These are phyloP conservation scores for Fomitopsis pinicola DNA, from an alignment of 1,284 basidiomycete species.

Conservation along the genomic window DNA sequence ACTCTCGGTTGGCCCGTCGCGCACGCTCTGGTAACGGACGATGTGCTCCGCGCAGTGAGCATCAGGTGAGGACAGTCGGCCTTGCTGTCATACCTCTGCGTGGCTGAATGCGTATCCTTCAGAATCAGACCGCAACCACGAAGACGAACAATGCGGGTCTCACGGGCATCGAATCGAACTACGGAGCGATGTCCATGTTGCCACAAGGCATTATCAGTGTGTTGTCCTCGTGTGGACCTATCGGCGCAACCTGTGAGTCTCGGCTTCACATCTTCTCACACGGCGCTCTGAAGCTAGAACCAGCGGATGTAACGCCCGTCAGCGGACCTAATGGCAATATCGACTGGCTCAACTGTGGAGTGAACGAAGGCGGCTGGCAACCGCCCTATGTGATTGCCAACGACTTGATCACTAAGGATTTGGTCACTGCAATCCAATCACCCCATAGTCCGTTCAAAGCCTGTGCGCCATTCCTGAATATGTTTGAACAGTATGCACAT, in stretches of 20 bases:
- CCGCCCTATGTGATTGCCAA: slow-evolving; percentile 54
- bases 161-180: neutral
- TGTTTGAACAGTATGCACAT: slow-evolving; percentile 63
- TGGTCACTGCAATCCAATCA: slow-evolving; percentile 46
- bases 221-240: slow-evolving; percentile 18
- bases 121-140: neutral
- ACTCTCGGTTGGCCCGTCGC: slow-evolving; percentile 3
- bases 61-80: neutral
- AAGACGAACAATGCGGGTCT: neutral
- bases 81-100: neutral
- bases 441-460: slow-evolving; percentile 55
- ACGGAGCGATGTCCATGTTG: neutral
- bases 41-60: neutral
- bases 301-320: slow-evolving; percentile 45
- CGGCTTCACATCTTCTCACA: neutral
- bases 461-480: slow-evolving; percentile 50
- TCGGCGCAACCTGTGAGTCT: slow-evolving; percentile 24
- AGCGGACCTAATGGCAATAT: slow-evolving; percentile 72
- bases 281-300: neutral
- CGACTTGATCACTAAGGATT: slow-evolving; percentile 49
- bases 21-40: slow-evolving; percentile 2
- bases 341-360: slow-evolving; percentile 78
- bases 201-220: slow-evolving; percentile 21
- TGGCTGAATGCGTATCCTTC: too few relatives aligned
- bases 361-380: slow-evolving; percentile 56